A percentile compares a stretch with the other conserved stretches of the same genome.
Evolutionary conservation across 1,284 basidiomycete genomes (phyloP).

Genomic region (Cryptococcus amylolentus): DNA sequence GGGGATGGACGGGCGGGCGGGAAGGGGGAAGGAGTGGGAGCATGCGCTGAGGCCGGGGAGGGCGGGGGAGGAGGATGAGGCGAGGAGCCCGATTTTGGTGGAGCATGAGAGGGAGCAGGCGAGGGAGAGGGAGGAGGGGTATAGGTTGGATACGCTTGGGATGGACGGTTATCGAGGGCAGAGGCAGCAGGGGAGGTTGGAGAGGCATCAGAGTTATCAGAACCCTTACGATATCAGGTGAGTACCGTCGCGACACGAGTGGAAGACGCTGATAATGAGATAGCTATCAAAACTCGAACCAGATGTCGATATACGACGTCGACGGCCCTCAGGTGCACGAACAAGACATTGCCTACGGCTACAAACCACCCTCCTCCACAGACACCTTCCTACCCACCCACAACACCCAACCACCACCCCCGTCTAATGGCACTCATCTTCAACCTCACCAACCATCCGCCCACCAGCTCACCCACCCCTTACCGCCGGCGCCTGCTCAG

Average conservation of each 20-base stretch:
- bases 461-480: neutral
- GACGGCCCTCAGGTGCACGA: conserved; percentile 13
- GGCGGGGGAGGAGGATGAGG: conserved; percentile 17
- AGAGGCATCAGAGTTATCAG: conserved; percentile 20
- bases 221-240: conserved; percentile 34
- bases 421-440: neutral
- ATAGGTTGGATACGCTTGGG: neutral
- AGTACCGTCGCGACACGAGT: conserved; percentile 1
- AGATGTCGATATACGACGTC: conserved; percentile 32
- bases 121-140: neutral
- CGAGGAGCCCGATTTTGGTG: conserved; percentile 17
- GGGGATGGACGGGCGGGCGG: too few species aligned
- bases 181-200: neutral
- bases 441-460: neutral
- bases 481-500: neutral
- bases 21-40: conserved; percentile 7
- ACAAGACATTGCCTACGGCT: conserved; percentile 13
- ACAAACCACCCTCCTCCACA: conserved; percentile 5
- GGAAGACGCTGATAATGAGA: neutral
- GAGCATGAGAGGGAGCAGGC: neutral
- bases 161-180: neutral
- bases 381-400: neutral
- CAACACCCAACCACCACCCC: neutral
- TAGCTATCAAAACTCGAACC: conserved; percentile 22
- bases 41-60: neutral